Conservation (phyloP, 2,329 filamentous ascomycete species). For the Fusarium brachygibbosum region DNA sequence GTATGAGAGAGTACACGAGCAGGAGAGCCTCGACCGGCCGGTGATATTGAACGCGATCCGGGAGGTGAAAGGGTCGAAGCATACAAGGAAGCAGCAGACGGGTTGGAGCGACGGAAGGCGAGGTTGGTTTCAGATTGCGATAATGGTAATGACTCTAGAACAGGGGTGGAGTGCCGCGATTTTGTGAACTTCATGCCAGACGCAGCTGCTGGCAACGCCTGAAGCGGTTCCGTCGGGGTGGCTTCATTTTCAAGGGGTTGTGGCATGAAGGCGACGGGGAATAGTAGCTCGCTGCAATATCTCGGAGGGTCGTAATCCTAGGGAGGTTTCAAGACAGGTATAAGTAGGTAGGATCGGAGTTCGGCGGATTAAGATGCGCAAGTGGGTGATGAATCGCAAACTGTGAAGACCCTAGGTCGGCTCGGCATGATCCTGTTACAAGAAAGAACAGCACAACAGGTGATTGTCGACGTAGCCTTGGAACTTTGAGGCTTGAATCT, state of each 20-base stretch:
- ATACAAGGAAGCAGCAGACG: conserved; percentile 72
- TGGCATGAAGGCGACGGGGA: conserved; percentile 71
- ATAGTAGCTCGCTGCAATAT: conserved; percentile 26
- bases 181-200: conserved; percentile 72
- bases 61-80: conserved; percentile 76
- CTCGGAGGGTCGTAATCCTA: conserved; percentile 24
- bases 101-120: conserved; percentile 67
- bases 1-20: conserved; percentile 70
- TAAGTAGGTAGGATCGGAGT: conserved; percentile 22
- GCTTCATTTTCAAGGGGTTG: conserved; percentile 71
- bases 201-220: conserved; percentile 76
- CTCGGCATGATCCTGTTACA: conserved; percentile 51
- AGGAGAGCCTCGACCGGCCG: conserved; percentile 70
- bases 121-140: conserved; percentile 67
- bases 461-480: conserved; percentile 25
- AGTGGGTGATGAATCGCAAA: conserved; percentile 42
- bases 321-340: conserved; percentile 5
- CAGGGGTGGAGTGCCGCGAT: conserved; percentile 69
- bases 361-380: conserved; percentile 46
- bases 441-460: conserved; percentile 12
- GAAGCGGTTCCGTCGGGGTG: conserved; percentile 74
- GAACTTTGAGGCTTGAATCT: conserved; percentile 25
- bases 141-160: conserved; percentile 61
- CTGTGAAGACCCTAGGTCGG: conserved; percentile 38
- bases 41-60: conserved; percentile 76